Base-by-base conservation (phyloP, 768 basidiomycete species). In the Baorangia bicolor region DNA sequence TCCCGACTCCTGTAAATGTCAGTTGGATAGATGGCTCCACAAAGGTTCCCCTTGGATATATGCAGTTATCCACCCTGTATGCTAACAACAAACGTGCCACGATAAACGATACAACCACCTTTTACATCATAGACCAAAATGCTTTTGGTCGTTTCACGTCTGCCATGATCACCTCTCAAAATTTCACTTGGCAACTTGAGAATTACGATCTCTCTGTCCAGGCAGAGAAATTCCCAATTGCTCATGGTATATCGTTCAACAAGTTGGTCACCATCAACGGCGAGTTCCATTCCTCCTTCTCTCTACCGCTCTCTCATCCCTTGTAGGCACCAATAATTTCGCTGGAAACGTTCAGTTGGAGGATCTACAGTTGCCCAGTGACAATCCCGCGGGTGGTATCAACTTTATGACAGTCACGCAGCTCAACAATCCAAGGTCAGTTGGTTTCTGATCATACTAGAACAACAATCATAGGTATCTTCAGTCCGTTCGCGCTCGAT, bases 301-400 rank as follows among this genome's bases (percentile, higher is more conserved):
- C 50, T 44, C 9, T 0, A 28, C 53, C 8, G 16, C 2, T 13
- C 11, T 33, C 51, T 56, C 41, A 57, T 27, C 2, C 39, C 23
- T 56, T 31, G 38, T 54, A 85, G 85, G 83, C 5, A 82, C 84
- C 69, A 75, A 86, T 58, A 83, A 77, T 64, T 90, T 90, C 65
- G 64, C 76, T n/a, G 77, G 78, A 18, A 77, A 79, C 65, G 81
- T 87, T 39, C 53, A 67, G 21, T 72, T 90, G 21, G 68, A 76
- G 51, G 81, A 88, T 53, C 77, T 90, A 49, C 78, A 81, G 62
- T 73, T 91, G 13, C 88, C 88, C 0, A 81, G 82, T 41, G 87
- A 89, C 62, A 79, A 81, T 68, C 82, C 85, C 12, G 74, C 72
- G 0, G 86, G 86, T 48, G 88, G 88, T 23, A 86, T 91, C 58